phyloP scores from a whole-genome alignment of 164 flowering plant species.

The Piper longum region DNA sequence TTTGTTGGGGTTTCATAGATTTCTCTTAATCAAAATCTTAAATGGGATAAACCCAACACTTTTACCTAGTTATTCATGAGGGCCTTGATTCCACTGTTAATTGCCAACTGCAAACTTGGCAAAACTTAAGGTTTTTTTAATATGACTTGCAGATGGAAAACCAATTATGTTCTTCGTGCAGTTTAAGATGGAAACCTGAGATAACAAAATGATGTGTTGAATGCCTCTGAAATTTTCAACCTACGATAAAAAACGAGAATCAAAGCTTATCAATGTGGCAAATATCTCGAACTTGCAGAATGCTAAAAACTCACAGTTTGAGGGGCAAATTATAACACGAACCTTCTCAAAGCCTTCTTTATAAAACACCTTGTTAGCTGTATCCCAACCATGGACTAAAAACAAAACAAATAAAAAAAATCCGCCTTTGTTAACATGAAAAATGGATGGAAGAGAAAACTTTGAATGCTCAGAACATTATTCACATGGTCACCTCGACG shows the following conservation, averaged over 20 bases:
- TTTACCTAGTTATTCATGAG: conserved; percentile 48
- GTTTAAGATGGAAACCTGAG: conserved; percentile 45
- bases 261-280: background rate
- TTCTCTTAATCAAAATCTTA: no score
- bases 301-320: conserved; percentile 39
- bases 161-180: background rate
- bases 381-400: conserved; percentile 50
- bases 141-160: background rate
- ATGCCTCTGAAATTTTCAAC: conserved; percentile 44
- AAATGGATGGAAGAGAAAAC: background rate
- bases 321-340: conserved; percentile 61
- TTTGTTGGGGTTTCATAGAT: no score
- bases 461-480: background rate
- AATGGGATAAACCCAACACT: no score
- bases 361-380: conserved; percentile 28
- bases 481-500: conserved; percentile 51
- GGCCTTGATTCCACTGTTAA: conserved; percentile 76
- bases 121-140: conserved; percentile 16
- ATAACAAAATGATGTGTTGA: conserved; percentile 55
- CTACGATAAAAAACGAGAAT: conserved; percentile 35
- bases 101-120: conserved; percentile 78
- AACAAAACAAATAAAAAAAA: background rate
- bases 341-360: conserved; percentile 72
- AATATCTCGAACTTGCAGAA: background rate
- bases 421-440: background rate